Evolutionary conservation across 208 protist species (phyloP), one percentile per base, ranked within the genome.

Genomic region (Cochliopodium minus): DNA sequence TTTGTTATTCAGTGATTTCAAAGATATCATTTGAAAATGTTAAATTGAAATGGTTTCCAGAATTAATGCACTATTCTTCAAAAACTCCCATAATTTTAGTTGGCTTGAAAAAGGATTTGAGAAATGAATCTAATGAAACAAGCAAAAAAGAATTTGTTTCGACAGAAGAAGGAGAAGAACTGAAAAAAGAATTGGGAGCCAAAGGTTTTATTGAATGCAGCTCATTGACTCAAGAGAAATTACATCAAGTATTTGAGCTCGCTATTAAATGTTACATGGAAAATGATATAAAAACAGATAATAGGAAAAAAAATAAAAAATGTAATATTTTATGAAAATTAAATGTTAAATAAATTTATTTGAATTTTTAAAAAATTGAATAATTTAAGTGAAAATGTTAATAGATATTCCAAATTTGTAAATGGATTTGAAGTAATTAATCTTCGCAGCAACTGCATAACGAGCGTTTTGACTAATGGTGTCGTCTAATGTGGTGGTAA

Each of bases 171-270:
- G 82, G 78, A 42, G 38, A 70, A n/a, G 30, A 67, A 45, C 63
- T 86, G 36, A 67, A 62, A 28, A 69, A 79, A 32, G 59, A 80
- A 39, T 84, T 92, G 45, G 54, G 63, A 32, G 80, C 81, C 32
- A 48, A 71, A 26, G 69, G 73, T 23, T 91, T 91, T 68, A 51
- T 88, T 10, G 85, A 90, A 65, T 92, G 86, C 72, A 82, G 69
- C 46, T 86, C 88, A 11, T 64, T 77, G 3, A 88, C 77, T 11
- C 80, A 90, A 66, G 64, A 78, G n/a, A 66, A 65, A 49, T 65
- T 88, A 13, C 84, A 83, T 63, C 45, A 23, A 39, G 73, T 85
- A n/a, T 88, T 88, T 48, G 78, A 88, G 48, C 64, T 69, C 34
- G 79, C 75, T 20, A 79, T 86, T 42, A 48, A 71, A 36, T 56